phyloP scores from a whole-genome alignment of 2,329 filamentous ascomycete genomes.

The Cordyceps cateniannulata region DNA sequence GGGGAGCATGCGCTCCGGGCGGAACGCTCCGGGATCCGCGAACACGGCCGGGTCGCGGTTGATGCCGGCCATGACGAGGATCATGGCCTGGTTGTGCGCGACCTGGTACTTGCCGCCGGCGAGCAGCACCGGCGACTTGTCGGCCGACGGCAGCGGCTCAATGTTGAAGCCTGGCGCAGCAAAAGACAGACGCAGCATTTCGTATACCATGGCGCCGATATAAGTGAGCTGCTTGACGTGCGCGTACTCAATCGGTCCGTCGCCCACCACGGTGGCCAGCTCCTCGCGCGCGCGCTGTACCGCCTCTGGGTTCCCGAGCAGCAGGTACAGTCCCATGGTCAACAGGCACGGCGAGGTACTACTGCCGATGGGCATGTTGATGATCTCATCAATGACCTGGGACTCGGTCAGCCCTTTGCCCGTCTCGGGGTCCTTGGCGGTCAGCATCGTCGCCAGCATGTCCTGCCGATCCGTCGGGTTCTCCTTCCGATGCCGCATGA shows the following conservation, averaged over 20 bases:
- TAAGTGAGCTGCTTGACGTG: constrained; percentile 48
- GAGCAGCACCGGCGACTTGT: constrained; percentile 39
- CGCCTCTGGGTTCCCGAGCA: constrained; percentile 43
- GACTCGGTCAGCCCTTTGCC: constrained; percentile 50
- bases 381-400: constrained; percentile 61
- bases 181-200: constrained; percentile 47
- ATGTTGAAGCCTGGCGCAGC: constrained; percentile 51
- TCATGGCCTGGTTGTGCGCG: constrained; percentile 41
- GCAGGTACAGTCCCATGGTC: constrained; percentile 40
- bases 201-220: constrained; percentile 46
- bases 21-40: constrained; percentile 38
- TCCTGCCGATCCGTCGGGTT: constrained; percentile 53
- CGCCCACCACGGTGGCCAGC: constrained; percentile 45
- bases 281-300: constrained; percentile 46
- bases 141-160: constrained; percentile 34
- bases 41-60: constrained; percentile 44
- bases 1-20: constrained; percentile 44
- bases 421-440: constrained; percentile 54
- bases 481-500: constrained; percentile 50
- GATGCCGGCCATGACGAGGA: constrained; percentile 43
- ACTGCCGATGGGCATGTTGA: constrained; percentile 57
- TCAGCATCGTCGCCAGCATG: constrained; percentile 53
- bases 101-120: constrained; percentile 43
- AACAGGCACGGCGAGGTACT: constrained; percentile 42
- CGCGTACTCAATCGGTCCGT: constrained; percentile 37